Base-by-base conservation (phyloP, 2,329 filamentous ascomycete species). In the Clonostachys rosea region DNA sequence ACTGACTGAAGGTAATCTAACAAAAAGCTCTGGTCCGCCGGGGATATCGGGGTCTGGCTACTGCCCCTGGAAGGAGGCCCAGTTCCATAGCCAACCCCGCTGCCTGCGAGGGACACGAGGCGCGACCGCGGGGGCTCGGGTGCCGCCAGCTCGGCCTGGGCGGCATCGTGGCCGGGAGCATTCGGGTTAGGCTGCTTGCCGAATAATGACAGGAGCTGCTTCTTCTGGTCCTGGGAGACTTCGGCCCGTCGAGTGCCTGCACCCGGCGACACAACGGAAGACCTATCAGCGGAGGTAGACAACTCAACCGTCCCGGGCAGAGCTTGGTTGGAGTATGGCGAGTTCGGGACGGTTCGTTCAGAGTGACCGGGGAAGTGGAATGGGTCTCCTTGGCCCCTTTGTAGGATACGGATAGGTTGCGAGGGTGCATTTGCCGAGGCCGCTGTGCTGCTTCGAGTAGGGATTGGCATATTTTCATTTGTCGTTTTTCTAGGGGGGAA, bases 1-100 rank as follows among this genome's bases (percentile, higher is more conserved):
- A 74, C 70, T 24, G 72, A 73, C 52, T 89, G 81, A 56, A 95
- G 68, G 60, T 90, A 94, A 10, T 80, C 85, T 45, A 94, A 72
- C 59, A 95, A 68, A 57, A 94, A 94, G 14, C 76, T 84, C 59
- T 87, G 85, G 55, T 94, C 84, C 1, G 81, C 85, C 0, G 87
- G 79, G 5, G 84, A 86, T 41, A 83, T 81, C 12, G 78, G 71
- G 34, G 74, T 73, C 57, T 77, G 70, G 51, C 73, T 78, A 16
- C 70, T 71, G 11, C 75, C 69, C 39, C 73, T 67, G 36, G 67
- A 68, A 20, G 54, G 62, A 2, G 55, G 49, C 40, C 33, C 41
- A 24, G 52, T 52, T n/a, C 14, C 14, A 18, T 9, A 39, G 36
- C 36, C 16, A 33, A 24, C 18, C 40, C 34, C 9, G 30, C 46